Base-by-base conservation (phyloP, 495 filamentous ascomycete species). In the Penicillium paradoxum region DNA sequence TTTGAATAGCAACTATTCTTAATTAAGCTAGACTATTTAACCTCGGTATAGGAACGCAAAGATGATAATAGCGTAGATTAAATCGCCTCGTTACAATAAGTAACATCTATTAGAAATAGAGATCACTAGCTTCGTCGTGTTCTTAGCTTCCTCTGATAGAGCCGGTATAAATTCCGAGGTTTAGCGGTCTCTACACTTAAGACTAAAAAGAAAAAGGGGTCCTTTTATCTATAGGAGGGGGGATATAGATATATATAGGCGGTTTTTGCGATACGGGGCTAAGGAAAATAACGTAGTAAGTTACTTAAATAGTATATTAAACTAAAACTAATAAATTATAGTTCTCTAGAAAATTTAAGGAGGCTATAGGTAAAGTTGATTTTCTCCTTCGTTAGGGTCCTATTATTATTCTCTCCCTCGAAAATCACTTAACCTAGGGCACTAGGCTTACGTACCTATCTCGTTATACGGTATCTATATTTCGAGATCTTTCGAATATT, bases 401-500 rank as follows among this genome's bases (percentile, higher is more conserved):
- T 21, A 6, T 46, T 22, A 46, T 46, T 18, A 11, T 46, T 46
- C 11, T 46, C 29, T 46, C 29, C 30, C 17, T 33, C 29, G 4
- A 34, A 10, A 34, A 34, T 1, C 29, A 46, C 29, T 46, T 11
- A 34, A 43, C 21, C 9, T 46, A 11, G 44, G 44, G 44, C 19
- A 46, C 29, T n/a, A 46, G 44, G 44, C 44, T 46, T 46, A 17
- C 18, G 44, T 7, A 46, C 5, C 44, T 7, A 46, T 46, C 44
- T 46, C 18, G 30, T 36, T 9, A 21, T 46, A 17, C 48, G 24
- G 37, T 51, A 22, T 51, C 48, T 41, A 17, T 42, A 11, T 51
- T 51, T 33, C 25, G 48, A 18, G 48, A 51, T 51, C 48, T 51
- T 33, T 39, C 25, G 29, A 41, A 51, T 22, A 42, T 30, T 13